Percentiles rank a stretch among this genome's conserved stretches.
Evolutionary conservation across 768 basidiomycete species (phyloP).

Genomic region (Dioszegia crocea): DNA sequence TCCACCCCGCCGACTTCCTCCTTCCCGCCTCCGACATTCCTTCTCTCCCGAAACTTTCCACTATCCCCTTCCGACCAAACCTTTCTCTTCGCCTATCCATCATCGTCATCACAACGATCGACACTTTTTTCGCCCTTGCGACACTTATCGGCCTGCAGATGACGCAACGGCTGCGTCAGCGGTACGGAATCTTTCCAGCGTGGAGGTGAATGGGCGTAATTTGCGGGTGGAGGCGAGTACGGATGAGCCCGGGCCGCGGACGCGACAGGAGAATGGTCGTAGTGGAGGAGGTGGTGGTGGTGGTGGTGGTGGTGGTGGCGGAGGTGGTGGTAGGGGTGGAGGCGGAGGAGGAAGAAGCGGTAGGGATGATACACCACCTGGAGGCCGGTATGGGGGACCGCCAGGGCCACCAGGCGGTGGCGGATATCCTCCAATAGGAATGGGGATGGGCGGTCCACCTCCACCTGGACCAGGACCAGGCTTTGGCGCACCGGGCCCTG

Average conservation of each 20-base stretch:
- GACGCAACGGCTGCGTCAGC: slow-evolving; percentile 94
- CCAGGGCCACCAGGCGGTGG: not conserved
- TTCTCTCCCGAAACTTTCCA: not conserved
- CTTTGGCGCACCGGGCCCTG: slow-evolving; percentile 8
- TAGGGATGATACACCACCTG: slow-evolving; percentile 12
- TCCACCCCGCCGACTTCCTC: not conserved
- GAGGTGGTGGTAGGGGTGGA: slow-evolving; percentile 18
- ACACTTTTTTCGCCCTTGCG: not conserved
- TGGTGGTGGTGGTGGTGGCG: slow-evolving; percentile 15
- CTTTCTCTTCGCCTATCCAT: not conserved
- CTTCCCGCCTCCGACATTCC: not conserved
- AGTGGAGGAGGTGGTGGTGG: slow-evolving; percentile 15
- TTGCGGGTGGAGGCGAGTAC: slow-evolving; percentile 76
- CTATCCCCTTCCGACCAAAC: too few relatives aligned
- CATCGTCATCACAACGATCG: not conserved
- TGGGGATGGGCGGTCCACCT: slow-evolving; percentile 2
- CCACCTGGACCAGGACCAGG: not conserved
- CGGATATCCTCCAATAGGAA: slow-evolving; percentile 5
- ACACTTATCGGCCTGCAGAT: slow-evolving; percentile 53
- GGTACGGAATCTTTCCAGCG: slow-evolving; percentile 90
- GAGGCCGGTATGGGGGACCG: not conserved
- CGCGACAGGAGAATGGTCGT: slow-evolving; percentile 10
- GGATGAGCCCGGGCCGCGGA: slow-evolving; percentile 38
- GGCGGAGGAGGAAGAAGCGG: slow-evolving; percentile 14
- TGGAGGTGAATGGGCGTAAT: slow-evolving; percentile 84